Base-by-base conservation (phyloP, 805 yeast species). In the Debaryomyces castellii region DNA sequence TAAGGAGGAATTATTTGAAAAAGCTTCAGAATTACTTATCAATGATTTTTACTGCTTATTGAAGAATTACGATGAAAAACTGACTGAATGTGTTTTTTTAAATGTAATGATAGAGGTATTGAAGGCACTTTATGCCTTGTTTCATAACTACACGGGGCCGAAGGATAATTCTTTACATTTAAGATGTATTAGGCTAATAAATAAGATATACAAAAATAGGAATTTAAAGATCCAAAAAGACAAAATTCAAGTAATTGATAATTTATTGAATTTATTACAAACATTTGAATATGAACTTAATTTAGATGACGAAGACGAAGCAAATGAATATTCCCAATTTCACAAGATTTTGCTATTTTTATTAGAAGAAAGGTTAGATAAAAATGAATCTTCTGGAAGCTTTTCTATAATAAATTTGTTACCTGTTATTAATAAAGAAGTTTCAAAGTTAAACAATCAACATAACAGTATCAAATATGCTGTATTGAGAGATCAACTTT, bases 101-200 rank as follows among this genome's bases (percentile, higher is more conserved):
- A 43, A 45, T 44, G 49, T 47, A 22, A 44, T 52, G 25, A 45
- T 40, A 11, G 68, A 63, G 39, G 43, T 62, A 18, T 47, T 61
- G 40, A 63, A 63, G 44, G 54, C 63, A 14, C 45, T 61, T 18
- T 60, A 57, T 40, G 55, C 64, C 27, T 46, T 63, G 36, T 54
- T 57, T 39, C 64, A 62, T 42, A 58, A 59, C 9, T 25, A 16
- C 8, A 23, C 10, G 3, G 30, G 22, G 20, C 16, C 27, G 4
- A 12, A 3, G 5, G 21, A 16, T 7, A 23, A 22, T 8, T 5
- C n/a, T 23, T 37, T 37, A 5, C 28, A n/a, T 8, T 18, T 37
- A 5, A 37, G 20, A 10, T 37, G 20, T 23, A 23, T 23, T 5
- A n/a, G 2, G n/a, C 9, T 23, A 5, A 22, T 37, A 23, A 37